Base-by-base conservation (phyloP, 176 grass and related monocot genomes). In the Puccinellia tenuiflora region DNA sequence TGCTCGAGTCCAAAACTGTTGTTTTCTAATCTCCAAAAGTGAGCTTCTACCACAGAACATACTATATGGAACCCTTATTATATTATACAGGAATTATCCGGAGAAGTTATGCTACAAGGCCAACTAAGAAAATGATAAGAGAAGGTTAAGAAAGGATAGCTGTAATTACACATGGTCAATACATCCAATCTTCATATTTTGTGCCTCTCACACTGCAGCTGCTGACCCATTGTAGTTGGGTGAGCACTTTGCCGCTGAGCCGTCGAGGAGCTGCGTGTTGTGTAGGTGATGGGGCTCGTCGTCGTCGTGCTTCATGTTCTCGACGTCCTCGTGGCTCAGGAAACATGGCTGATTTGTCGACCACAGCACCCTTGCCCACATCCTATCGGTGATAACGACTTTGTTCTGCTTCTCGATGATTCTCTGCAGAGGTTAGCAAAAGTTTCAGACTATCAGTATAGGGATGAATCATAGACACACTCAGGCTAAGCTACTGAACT, bases 321-420 rank as follows among this genome's bases (percentile, higher is more conserved):
- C 94, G 5, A 90, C 85, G 22, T 86, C 84, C 57, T 92, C 85
- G 22, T 77, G 86, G 85, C 85, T 92, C 30, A 97, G 75, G 87
- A 97, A 97, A 59, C 94, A 94, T 9, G 91, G 94, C 51, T 97
- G 94, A 78, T 97, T 97, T 21, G 94, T 97, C 34, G 94, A 97
- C 38, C 88, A 97, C 69, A 97, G 86, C 51, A 97, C 90, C 88
- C 95, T 86, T 17, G 95, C 95, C 95, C 95, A 97, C 95, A 97
- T 97, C 72, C 95, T 86, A 57, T 97, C 95, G 1, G 95, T 97
- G 82, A 94, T 94, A 82, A 94, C 95, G 16, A 97, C 95, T 62
- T 90, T 97, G 78, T 97, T 97, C 88, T 91, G 90, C 68, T 89
- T 94, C 77, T 94, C 92, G 8, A 90, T 97, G 31, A 97, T 93